Conservation (phyloP, 2,329 filamentous ascomycete species). For the Microcyclosporella mali region DNA sequence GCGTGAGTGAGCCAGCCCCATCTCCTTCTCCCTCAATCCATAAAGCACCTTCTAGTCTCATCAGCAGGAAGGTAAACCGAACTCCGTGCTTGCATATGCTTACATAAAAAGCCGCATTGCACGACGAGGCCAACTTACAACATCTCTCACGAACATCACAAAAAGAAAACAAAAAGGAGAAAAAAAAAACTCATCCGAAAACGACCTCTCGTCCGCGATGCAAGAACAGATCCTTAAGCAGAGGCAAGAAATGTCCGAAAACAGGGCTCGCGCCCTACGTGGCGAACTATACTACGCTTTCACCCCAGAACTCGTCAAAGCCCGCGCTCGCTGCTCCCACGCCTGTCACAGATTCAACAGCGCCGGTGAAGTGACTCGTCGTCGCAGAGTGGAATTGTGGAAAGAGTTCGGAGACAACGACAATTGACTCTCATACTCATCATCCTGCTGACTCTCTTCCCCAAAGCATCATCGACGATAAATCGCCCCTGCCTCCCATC, state of each 20-base stretch:
- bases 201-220: too few relatives aligned
- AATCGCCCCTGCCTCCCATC: slow-evolving; percentile 56
- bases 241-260: slow-evolving; percentile 34
- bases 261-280: slow-evolving; percentile 28
- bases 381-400: slow-evolving; percentile 61
- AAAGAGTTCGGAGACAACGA: slow-evolving; percentile 54
- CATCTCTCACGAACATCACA: too few relatives aligned
- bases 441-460: slow-evolving; percentile 3
- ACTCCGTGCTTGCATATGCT: too few relatives aligned
- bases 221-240: too few relatives aligned
- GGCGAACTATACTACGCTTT: slow-evolving; percentile 67
- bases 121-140: too few relatives aligned
- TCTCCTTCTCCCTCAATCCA: too few relatives aligned
- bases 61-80: background rate
- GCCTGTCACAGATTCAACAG: slow-evolving; percentile 61
- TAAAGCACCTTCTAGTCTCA: too few relatives aligned
- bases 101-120: too few relatives aligned
- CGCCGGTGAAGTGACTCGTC: slow-evolving; percentile 52
- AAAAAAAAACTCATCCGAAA: too few relatives aligned
- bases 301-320: slow-evolving; percentile 59
- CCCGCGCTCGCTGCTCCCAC: slow-evolving; percentile 55
- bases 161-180: too few relatives aligned
- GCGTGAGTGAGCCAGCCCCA: too few relatives aligned
- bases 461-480: slow-evolving; percentile 61
- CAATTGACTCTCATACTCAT: slow-evolving; percentile 1